Evolutionary conservation across 78 protist genomes (phyloP).

Genomic region (Guillardia theta): DNA sequence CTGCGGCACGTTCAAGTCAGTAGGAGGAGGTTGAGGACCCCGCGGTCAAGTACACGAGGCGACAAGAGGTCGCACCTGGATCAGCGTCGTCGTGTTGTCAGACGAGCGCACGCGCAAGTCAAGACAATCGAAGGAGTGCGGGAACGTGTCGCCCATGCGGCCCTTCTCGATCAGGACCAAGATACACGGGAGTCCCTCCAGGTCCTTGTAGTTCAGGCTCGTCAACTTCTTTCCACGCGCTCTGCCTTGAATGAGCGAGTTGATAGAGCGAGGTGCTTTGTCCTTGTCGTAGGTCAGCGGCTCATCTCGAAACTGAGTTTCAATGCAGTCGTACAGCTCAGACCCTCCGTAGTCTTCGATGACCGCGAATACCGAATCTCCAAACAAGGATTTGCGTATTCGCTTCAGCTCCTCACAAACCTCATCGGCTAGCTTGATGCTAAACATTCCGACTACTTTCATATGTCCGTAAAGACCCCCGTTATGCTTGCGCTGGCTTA

Average conservation of each 20-base stretch:
- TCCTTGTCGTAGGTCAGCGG: background rate
- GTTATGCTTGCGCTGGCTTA: background rate
- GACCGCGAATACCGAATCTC: background rate
- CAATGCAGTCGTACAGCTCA: background rate
- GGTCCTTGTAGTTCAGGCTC: background rate
- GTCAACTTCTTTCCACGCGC: background rate
- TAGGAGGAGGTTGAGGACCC: too few species aligned
- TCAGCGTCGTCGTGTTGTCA: background rate
- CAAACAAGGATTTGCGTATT: background rate
- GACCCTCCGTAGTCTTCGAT: background rate
- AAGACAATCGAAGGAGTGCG: slow-evolving; percentile 3
- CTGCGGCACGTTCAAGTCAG: too few species aligned
- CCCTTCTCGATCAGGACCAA: slow-evolving; percentile 56
- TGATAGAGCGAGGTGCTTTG: background rate
- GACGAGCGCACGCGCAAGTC: slow-evolving; percentile 20
- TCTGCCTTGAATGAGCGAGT: background rate
- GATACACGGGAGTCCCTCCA: background rate
- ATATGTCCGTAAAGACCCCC: background rate
- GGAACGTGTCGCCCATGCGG: slow-evolving; percentile 56
- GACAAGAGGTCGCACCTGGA: background rate
- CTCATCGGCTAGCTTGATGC: background rate
- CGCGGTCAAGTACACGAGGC: too few species aligned
- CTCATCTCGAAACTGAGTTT: background rate
- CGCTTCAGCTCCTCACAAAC: background rate
- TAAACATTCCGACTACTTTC: background rate